These are phyloP conservation scores for Monilinia aucupariae DNA, from an alignment of 2,329 filamentous ascomycete species.

Conservation along the genomic window DNA sequence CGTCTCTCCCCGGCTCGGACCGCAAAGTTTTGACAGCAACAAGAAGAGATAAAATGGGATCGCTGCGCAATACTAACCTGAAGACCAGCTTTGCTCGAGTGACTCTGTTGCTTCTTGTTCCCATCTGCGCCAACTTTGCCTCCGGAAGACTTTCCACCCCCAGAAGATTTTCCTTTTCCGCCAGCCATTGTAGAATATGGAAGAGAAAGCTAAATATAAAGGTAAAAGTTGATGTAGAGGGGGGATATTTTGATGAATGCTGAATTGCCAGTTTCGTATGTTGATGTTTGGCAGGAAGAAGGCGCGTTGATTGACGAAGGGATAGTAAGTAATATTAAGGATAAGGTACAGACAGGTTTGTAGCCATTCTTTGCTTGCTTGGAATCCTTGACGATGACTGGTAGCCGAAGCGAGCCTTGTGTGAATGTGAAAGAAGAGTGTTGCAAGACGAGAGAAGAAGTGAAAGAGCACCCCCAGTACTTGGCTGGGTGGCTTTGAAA, in stretches of 20 bases:
- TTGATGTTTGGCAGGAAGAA: slow-evolving; percentile 18
- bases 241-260: slow-evolving; percentile 5
- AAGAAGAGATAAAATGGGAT: not conserved
- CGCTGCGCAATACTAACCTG: slow-evolving; percentile 33
- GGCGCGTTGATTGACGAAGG: slow-evolving; percentile 14
- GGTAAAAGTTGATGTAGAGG: slow-evolving; percentile 22
- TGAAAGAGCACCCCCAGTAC: slow-evolving; percentile 13
- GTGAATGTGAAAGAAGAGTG: slow-evolving; percentile 9
- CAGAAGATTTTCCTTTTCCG: slow-evolving; percentile 37
- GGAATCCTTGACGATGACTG: slow-evolving; percentile 15
- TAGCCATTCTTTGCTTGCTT: slow-evolving; percentile 15
- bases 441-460: slow-evolving; percentile 13
- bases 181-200: slow-evolving; percentile 32
- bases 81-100: slow-evolving; percentile 37
- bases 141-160: slow-evolving; percentile 37
- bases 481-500: slow-evolving; percentile 4
- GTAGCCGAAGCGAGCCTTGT: slow-evolving; percentile 17
- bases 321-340: not conserved
- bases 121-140: slow-evolving; percentile 35
- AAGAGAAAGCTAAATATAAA: slow-evolving; percentile 1
- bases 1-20: not conserved
- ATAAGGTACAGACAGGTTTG: slow-evolving; percentile 15
- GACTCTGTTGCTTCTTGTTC: slow-evolving; percentile 37
- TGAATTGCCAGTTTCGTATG: slow-evolving; percentile 10
- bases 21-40: not conserved